Evolutionary conservation across 2,329 filamentous ascomycete genomes (phyloP).

Genomic region (Cryphonectria naterciae): DNA sequence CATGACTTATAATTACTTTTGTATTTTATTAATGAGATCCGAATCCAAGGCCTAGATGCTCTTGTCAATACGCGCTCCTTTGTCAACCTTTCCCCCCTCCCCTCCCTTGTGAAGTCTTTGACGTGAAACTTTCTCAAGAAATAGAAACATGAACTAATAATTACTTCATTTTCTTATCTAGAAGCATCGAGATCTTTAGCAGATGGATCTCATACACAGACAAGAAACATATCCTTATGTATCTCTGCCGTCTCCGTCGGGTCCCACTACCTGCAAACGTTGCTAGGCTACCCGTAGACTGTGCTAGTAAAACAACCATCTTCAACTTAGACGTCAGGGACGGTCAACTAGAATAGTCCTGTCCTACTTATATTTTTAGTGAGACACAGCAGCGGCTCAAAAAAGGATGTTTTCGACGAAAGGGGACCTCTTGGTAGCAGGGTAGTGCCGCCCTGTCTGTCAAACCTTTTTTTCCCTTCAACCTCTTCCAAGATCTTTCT

Average conservation of each 20-base stretch:
- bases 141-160: background rate
- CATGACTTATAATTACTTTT: slow-evolving; percentile 18
- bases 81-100: background rate
- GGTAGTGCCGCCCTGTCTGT: background rate
- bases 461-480: background rate
- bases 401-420: background rate
- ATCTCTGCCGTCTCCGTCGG: background rate
- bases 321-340: background rate
- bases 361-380: background rate
- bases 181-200: background rate
- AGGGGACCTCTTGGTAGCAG: background rate
- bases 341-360: background rate
- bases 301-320: background rate
- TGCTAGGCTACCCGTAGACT: slow-evolving; percentile 1
- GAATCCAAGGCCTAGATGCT: slow-evolving; percentile 21
- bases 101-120: background rate
- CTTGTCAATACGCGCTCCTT: slow-evolving; percentile 19
- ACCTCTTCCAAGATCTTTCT: background rate
- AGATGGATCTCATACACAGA: background rate
- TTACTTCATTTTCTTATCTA: background rate
- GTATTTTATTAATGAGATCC: slow-evolving; percentile 22
- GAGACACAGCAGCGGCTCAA: background rate
- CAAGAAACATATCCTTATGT: background rate
- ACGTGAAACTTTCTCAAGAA: background rate
- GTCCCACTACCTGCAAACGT: background rate